These are phyloP conservation scores for Bonia amplexicaulis DNA, from an alignment of 176 grass and related monocot species.

Conservation along the genomic window DNA sequence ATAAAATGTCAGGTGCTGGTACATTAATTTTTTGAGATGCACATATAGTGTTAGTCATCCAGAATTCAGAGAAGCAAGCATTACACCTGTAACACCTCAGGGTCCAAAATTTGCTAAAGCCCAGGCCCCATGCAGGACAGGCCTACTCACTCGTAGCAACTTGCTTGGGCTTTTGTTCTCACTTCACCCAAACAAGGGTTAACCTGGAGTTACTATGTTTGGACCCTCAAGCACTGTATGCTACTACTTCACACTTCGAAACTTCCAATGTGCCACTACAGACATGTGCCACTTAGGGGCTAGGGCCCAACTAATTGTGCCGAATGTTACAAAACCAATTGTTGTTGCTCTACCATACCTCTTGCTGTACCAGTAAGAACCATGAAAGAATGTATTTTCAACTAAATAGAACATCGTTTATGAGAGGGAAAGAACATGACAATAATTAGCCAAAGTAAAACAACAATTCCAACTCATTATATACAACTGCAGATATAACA, in stretches of 20 bases:
- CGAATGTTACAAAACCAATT: not conserved
- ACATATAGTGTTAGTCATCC: not conserved
- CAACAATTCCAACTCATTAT: not conserved
- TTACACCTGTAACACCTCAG: not conserved
- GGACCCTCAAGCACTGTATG: not conserved
- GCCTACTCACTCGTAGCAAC: not conserved
- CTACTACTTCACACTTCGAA: not conserved
- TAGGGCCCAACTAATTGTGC: not conserved
- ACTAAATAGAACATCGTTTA: not conserved
- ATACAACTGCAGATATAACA: not conserved
- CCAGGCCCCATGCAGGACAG: not conserved
- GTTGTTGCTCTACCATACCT: not conserved
- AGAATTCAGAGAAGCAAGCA: conserved; percentile 2
- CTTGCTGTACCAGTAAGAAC: not conserved
- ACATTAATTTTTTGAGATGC: not conserved
- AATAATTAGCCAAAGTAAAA: not conserved
- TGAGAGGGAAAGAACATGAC: not conserved
- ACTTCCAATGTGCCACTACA: not conserved
- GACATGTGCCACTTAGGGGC: not conserved
- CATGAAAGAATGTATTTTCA: not conserved
- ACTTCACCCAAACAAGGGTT: not conserved
- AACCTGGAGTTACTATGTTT: not conserved
- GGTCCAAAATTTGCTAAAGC: not conserved
- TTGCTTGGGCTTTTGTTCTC: not conserved
- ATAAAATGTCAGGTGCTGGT: not conserved